Evolutionary conservation across 2,329 filamentous ascomycete species (phyloP).

Genomic region (Monilinia laxa): DNA sequence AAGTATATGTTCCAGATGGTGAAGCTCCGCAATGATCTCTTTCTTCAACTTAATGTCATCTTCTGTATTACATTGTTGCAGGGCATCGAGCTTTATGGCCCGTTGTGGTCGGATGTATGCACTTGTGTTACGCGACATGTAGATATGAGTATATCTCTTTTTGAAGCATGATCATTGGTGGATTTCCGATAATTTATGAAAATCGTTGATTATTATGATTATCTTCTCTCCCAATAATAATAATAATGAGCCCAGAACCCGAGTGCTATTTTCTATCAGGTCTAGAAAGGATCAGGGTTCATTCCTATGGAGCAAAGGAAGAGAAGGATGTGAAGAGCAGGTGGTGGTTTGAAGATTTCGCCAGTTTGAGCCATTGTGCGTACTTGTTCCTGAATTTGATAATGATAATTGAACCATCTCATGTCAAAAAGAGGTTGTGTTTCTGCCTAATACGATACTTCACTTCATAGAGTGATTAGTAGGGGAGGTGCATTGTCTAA

Average conservation of each 20-base stretch:
- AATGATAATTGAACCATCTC: neutral
- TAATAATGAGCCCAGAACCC: neutral
- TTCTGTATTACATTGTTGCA: conserved; percentile 1
- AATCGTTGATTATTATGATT: neutral
- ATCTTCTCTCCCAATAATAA: neutral
- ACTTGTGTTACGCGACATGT: conserved; percentile 22
- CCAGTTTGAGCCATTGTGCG: neutral
- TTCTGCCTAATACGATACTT: too few relatives aligned
- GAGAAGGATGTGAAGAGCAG: neutral
- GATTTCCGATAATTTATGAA: neutral
- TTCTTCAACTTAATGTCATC: conserved; percentile 14
- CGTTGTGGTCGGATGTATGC: conserved; percentile 12
- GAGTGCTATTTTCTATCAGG: neutral
- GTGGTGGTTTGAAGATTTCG: neutral
- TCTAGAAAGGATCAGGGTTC: neutral
- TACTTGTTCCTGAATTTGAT: neutral
- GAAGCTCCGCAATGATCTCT: conserved; percentile 14
- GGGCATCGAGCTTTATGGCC: neutral
- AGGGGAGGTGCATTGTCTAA: too few relatives aligned
- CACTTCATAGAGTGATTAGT: too few relatives aligned
- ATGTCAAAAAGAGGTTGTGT: neutral
- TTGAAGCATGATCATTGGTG: conserved; percentile 7
- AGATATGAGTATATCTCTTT: neutral
- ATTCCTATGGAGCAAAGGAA: conserved; percentile 1
- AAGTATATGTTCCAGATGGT: conserved; percentile 8